Evolutionary conservation across 345 rosid species (phyloP).

Genomic region (Salix dunnii): DNA sequence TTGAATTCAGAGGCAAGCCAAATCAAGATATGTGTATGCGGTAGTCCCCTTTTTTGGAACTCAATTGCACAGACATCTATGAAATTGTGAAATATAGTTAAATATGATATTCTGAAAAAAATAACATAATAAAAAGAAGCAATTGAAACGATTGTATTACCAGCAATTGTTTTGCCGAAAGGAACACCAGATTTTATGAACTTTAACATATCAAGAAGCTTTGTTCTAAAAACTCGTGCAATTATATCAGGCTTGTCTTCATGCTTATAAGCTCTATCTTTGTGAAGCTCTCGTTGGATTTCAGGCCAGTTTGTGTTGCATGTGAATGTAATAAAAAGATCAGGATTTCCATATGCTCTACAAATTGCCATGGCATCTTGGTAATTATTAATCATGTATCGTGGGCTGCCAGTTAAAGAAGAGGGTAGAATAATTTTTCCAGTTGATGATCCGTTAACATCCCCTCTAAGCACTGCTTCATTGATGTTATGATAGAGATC

Average conservation of each 20-base stretch:
- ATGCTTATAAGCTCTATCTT: rapidly evolving
- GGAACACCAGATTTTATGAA: background rate
- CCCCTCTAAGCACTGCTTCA: too few relatives aligned
- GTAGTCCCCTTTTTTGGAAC: background rate
- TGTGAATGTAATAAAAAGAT: slow-evolving; percentile 3
- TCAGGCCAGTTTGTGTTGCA: background rate
- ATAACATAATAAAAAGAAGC: too few relatives aligned
- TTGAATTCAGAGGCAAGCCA: background rate
- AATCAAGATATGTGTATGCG: background rate
- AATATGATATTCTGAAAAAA: too few relatives aligned
- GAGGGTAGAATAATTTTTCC: too few relatives aligned
- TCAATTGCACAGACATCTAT: background rate
- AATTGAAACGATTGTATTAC: too few relatives aligned
- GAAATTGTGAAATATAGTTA: too few relatives aligned
- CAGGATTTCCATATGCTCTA: background rate
- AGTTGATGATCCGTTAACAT: too few relatives aligned
- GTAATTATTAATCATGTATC: background rate
- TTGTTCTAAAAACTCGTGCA: background rate
- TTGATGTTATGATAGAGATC: too few relatives aligned
- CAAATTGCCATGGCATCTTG: background rate
- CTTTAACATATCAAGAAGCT: background rate
- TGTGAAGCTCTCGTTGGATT: background rate
- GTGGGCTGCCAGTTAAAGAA: too few relatives aligned
- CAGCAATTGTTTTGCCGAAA: background rate
- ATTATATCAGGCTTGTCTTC: background rate